Base-by-base conservation (phyloP, 129 eudicot species). In the Arctium lappa region DNA sequence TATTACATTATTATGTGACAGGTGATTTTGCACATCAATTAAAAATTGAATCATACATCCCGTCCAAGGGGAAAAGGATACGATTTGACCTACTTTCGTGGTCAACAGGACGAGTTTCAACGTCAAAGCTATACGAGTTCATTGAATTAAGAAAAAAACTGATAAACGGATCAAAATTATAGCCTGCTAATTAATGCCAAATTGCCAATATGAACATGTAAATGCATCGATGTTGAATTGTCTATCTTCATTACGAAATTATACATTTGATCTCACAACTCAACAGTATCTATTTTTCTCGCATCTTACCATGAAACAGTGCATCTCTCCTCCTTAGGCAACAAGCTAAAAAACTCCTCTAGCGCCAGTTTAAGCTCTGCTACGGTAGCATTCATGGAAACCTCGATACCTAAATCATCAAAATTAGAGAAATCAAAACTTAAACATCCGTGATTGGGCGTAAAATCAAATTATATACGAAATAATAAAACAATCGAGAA, bases 341-440 rank as follows among this genome's bases (percentile, higher is more conserved):
- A 81, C 79, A 85, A 72, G 39, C 73, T 65, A 72, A 88, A 91
- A 46, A 75, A 86, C 73, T 87, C 90, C 81, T 91, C 82, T 0
- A 91, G 30, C 1, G 90, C 92, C 37, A 32, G 74, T 83, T 87
- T 89, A 38, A 91, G 81, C 72, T 77, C 90, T 15, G 80, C 90
- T 12, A 91, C 91, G 0, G 91, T 86, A 42, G 88, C 92, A 83
- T 86, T 89, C 72, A 66, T 83, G 0, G 88, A 82, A 68, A 91
- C 89, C 30, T 86, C 79, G 37, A 91, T 53, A 37, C 88, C 94
- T 91, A 78, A 39, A 82, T 56, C 74, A 15, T 16, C 31, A 60
- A 70, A 63, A 37, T 3, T 18, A n/a, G 48, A 80, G 16, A 75
- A 50, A 87, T 39, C 30, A 18, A 8, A 36, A 44, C 34, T 18